Evolutionary conservation across 2,329 filamentous ascomycete species (phyloP).

Genomic region (Trichoderma gracile): DNA sequence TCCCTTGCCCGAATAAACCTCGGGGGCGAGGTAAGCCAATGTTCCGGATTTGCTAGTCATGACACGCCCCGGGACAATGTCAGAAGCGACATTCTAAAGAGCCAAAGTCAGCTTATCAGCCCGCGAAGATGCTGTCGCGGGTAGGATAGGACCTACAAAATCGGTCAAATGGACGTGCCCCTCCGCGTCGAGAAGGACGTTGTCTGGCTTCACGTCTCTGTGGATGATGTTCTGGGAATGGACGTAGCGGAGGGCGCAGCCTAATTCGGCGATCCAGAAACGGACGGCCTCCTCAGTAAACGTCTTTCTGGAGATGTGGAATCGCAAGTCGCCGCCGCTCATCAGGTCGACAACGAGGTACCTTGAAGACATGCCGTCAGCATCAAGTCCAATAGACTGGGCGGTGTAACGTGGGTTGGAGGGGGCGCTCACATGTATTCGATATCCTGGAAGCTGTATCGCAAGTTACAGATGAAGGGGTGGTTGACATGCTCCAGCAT

Average conservation of each 20-base stretch:
- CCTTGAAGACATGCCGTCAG: conserved; percentile 49
- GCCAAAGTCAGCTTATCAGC: conserved; percentile 29
- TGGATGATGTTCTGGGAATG: conserved; percentile 87
- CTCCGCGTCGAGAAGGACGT: conserved; percentile 82
- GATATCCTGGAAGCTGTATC: conserved; percentile 98
- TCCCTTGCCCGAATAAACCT: conserved; percentile 88
- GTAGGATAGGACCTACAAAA: conserved; percentile 65
- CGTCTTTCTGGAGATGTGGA: conserved; percentile 96
- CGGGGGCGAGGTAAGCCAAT: conserved; percentile 89
- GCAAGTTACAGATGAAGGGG: conserved; percentile 95
- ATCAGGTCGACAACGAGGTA: conserved; percentile 98
- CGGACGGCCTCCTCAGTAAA: conserved; percentile 96
- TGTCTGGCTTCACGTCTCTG: conserved; percentile 89
- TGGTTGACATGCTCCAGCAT: conserved; percentile 99
- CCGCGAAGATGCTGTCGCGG: not conserved
- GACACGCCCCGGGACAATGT: conserved; percentile 77
- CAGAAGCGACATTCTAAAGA: conserved; percentile 87
- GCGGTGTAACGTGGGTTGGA: not conserved
- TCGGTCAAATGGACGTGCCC: conserved; percentile 97
- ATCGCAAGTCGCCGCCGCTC: conserved; percentile 94
- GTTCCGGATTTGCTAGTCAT: conserved; percentile 97
- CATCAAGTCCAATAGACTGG: not conserved
- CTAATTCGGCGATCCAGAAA: conserved; percentile 95
- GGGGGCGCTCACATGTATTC: conserved; percentile 82
- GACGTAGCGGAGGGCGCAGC: conserved; percentile 85